Percentiles rank a stretch among this genome's conserved stretches.
These are phyloP conservation scores for Zygotorulaspora mrakii DNA, from an alignment of 1,139 yeast species.

Conservation along the genomic window DNA sequence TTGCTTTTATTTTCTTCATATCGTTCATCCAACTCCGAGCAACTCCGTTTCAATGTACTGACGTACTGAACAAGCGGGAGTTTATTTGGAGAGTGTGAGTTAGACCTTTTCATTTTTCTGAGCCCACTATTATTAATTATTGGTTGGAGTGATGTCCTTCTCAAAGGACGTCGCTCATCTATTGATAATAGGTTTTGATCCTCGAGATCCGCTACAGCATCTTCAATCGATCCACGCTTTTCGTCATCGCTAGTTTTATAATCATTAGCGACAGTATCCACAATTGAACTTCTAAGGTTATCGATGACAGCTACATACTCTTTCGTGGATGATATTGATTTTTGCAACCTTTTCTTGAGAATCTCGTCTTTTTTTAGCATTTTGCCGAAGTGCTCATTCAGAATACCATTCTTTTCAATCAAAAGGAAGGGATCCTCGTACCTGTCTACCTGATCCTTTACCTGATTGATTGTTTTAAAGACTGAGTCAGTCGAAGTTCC, in stretches of 20 bases:
- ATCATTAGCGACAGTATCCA: conserved; percentile 9
- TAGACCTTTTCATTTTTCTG: not conserved
- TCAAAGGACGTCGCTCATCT: conserved; percentile 11
- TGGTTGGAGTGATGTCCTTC: conserved; percentile 9
- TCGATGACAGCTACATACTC: conserved; percentile 19
- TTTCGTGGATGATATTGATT: conserved; percentile 13
- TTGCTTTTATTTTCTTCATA: conserved; percentile 12
- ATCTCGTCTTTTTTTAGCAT: conserved; percentile 16
- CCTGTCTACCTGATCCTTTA: conserved; percentile 19
- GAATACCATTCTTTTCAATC: conserved; percentile 14
- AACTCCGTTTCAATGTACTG: conserved; percentile 10
- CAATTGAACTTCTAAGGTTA: conserved; percentile 18
- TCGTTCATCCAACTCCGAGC: conserved; percentile 10
- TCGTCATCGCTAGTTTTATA: no score
- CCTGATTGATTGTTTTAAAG: conserved; percentile 19
- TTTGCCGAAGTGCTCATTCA: conserved; percentile 19
- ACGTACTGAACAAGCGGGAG: conserved; percentile 5
- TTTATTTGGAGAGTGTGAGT: conserved; percentile 12
- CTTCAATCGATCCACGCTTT: no score
- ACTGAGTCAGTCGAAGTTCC: conserved; percentile 17
- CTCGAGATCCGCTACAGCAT: conserved; percentile 7
- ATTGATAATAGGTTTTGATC: conserved; percentile 3
- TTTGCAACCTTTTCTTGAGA: conserved; percentile 14
- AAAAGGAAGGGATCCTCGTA: conserved; percentile 15
- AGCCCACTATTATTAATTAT: conserved; percentile 1